These are phyloP conservation scores for Nannochloris sp. DNA, from an alignment of 139 green algal genomes.

Conservation along the genomic window DNA sequence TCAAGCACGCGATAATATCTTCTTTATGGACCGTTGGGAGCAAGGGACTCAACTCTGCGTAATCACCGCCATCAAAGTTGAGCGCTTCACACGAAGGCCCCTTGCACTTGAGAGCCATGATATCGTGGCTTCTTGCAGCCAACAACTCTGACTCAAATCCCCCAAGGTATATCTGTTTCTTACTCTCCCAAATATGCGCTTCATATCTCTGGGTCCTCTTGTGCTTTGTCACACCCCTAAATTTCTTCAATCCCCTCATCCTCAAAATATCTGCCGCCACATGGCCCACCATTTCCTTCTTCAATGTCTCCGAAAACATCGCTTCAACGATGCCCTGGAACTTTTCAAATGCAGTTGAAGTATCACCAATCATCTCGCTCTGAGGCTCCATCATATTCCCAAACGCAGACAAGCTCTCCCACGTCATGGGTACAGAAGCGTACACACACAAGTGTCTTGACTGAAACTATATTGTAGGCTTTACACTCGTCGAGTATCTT, in stretches of 20 bases:
- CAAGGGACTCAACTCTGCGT: constrained; percentile 7
- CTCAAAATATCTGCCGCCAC: background rate
- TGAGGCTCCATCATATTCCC: no score
- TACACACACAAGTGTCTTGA: no score
- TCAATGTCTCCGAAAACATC: no score
- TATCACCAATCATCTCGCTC: no score
- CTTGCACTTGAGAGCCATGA: constrained; percentile 34
- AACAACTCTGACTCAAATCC: constrained; percentile 26
- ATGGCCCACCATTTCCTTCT: no score
- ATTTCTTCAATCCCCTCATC: constrained; percentile 1
- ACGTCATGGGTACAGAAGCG: no score
- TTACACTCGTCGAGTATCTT: no score
- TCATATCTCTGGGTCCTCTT: constrained; percentile 20
- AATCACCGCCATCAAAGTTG: constrained; percentile 19
- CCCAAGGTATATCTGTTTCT: constrained; percentile 28
- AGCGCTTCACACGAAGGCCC: constrained; percentile 4
- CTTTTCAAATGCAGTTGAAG: no score
- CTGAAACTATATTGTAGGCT: no score
- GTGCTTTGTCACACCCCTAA: constrained; percentile 18
- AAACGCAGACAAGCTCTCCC: no score
- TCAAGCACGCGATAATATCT: constrained; percentile 19
- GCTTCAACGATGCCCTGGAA: no score
- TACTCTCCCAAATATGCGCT: constrained; percentile 30
- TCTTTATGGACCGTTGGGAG: constrained; percentile 10
- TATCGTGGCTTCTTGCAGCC: constrained; percentile 28